Evolutionary conservation across 2,329 filamentous ascomycete genomes (phyloP), one percentile per base, ranked within the genome.

Genomic region (Penicillium freii): DNA sequence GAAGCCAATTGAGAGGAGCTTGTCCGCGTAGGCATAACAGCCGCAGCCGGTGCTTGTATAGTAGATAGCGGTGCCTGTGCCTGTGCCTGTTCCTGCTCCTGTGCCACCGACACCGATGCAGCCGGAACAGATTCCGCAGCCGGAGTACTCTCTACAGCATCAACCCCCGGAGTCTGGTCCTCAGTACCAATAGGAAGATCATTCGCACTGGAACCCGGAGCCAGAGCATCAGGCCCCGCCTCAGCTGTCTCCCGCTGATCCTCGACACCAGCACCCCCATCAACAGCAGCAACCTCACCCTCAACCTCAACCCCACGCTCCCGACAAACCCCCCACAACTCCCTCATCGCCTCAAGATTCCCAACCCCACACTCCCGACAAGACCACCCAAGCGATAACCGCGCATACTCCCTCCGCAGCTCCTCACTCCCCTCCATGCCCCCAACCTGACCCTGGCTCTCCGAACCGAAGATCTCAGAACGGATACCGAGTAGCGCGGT

Each of bases 401-500:
- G 77, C 5, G 94, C 94, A 66, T 94, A 83, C 45, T 83, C 78
- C 66, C 82, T 82, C 54, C 93, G 80, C 50, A 90, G 85, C 5
- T 80, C 81, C 19, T 88, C 86, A 27, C 79, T 84, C 4, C 88
- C 88, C 63, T 97, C 92, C 67, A 97, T 80, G 0, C 94, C 94
- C 13, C 94, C 94, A 1, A 99, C 80, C 78, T 97, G 94, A 1
- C 94, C 94, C 66, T 84, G 86, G 9, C 90, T 87, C 65, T 93
- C 90, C 3, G 89, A 92, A 73, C 95, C 92, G 92, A 99, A 97
- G 75, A 97, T 97, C 66, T 66, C 65, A 5, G 85, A 89, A 54
- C 94, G 80, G 48, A 97, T 85, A 6, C 86, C 86, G 5, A 86
- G 80, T 56, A 99, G 78, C 17, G 94, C 93, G 4, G 94, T 97